Conservation (phyloP, 1,284 basidiomycete species). For the Rhodotorula sp. region DNA sequence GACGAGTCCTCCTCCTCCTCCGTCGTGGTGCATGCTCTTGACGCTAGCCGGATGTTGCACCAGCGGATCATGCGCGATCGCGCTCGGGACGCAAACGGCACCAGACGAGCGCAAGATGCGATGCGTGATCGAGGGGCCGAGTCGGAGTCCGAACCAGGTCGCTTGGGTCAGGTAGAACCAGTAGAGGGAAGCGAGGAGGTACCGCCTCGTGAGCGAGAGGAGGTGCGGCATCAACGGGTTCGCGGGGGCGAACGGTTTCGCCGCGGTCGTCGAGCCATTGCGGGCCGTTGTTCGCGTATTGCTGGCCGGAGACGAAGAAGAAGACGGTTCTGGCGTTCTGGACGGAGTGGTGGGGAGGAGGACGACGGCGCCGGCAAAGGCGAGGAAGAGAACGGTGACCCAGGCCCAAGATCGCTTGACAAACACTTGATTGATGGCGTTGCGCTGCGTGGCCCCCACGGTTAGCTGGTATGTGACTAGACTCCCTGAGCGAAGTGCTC, state of each 20-base stretch:
- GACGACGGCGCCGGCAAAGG: slow-evolving; percentile 56
- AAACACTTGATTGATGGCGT: slow-evolving; percentile 77
- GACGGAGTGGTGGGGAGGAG: slow-evolving; percentile 13
- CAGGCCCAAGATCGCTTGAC: slow-evolving; percentile 91
- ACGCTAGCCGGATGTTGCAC: neutral
- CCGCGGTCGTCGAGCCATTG: neutral
- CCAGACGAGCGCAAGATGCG: slow-evolving; percentile 73
- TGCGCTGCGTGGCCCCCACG: slow-evolving; percentile 55
- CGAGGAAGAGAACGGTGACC: slow-evolving; percentile 69
- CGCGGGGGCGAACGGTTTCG: neutral
- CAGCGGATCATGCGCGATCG: slow-evolving; percentile 21
- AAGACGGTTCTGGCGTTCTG: neutral
- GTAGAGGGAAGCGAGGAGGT: slow-evolving; percentile 61
- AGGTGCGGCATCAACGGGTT: slow-evolving; percentile 17
- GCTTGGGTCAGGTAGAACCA: slow-evolving; percentile 59
- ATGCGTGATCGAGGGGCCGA: slow-evolving; percentile 75
- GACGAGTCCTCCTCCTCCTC: neutral
- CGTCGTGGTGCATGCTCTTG: slow-evolving; percentile 3
- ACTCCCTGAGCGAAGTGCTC: neutral
- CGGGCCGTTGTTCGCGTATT: too few species aligned
- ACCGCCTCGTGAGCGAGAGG: slow-evolving; percentile 55
- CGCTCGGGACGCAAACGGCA: slow-evolving; percentile 65
- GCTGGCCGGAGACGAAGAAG: slow-evolving; percentile 5
- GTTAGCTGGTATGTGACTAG: neutral
- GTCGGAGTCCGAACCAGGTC: slow-evolving; percentile 65